Evolutionary conservation across 2,329 filamentous ascomycete genomes (phyloP).

Genomic region (Fusarium piperis): DNA sequence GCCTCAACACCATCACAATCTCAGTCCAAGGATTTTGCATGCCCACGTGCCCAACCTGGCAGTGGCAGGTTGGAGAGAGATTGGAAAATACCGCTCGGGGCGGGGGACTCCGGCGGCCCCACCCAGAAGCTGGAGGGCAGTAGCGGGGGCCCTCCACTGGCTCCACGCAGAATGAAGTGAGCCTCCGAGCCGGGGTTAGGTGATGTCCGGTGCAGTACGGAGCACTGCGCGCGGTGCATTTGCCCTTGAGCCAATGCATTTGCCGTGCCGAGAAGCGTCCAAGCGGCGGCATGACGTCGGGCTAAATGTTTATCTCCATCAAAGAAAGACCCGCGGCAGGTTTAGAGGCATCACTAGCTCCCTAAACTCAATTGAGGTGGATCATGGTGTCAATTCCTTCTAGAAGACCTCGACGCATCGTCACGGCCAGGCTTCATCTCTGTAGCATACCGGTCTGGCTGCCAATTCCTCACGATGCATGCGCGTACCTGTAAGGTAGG

Average conservation of each 20-base stretch:
- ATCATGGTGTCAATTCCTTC: neutral
- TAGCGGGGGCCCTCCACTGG: neutral
- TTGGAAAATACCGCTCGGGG: neutral
- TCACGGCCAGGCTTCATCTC: neutral
- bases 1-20: neutral
- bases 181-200: neutral
- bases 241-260: neutral
- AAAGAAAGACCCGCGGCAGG: neutral
- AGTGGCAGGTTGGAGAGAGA: neutral
- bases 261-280: neutral
- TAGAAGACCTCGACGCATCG: neutral
- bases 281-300: neutral
- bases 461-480: neutral
- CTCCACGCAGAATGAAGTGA: too few species aligned
- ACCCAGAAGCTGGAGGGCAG: neutral
- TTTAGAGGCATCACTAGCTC: neutral
- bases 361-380: neutral
- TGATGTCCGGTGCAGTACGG: neutral
- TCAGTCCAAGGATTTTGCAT: neutral
- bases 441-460: neutral
- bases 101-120: neutral
- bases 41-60: constrained; percentile 4
- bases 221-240: too few species aligned
- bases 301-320: neutral
- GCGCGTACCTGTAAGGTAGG: too few species aligned